A percentile compares a stretch with the other conserved stretches of the same genome.
These are phyloP conservation scores for Aquilaria agallochum DNA, from an alignment of 441 rosid species.

Conservation along the genomic window DNA sequence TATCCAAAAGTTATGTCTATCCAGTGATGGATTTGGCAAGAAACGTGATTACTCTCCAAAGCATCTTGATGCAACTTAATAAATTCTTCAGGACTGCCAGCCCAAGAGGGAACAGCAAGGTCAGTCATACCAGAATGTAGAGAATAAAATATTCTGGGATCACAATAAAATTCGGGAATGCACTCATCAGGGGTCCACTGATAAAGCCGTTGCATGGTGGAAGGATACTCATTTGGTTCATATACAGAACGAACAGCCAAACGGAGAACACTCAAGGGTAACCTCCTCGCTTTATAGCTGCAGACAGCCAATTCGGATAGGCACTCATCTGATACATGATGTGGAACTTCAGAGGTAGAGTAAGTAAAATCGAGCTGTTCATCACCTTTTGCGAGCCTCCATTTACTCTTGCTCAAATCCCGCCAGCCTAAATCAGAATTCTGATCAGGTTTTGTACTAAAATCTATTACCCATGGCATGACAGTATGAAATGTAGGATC, in stretches of 20 bases:
- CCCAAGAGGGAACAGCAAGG: conserved; percentile 92
- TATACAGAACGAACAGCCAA: conserved; percentile 92
- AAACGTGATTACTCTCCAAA: conserved; percentile 77
- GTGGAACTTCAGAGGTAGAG: conserved; percentile 88
- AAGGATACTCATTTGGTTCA: conserved; percentile 98
- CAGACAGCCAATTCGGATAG: conserved; percentile 98
- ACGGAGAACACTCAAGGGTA: conserved; percentile 85
- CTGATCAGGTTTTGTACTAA: conserved; percentile 73
- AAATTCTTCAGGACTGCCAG: conserved; percentile 78
- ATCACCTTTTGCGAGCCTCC: conserved; percentile 97
- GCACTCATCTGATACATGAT: conserved; percentile 98
- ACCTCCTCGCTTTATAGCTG: conserved; percentile 98
- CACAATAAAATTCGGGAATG: conserved; percentile 94
- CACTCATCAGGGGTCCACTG: conserved; percentile 99
- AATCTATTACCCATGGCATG: conserved; percentile 98
- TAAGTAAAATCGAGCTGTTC: conserved; percentile 96
- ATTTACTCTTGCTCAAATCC: conserved; percentile 93
- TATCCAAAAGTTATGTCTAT: conserved; percentile 92
- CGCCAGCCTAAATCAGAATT: conserved; percentile 83
- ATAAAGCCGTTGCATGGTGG: conserved; percentile 91
- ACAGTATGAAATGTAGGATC: conserved; percentile 91
- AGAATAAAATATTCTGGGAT: conserved; percentile 74
- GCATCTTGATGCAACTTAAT: conserved; percentile 85
- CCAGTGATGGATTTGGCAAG: conserved; percentile 80
- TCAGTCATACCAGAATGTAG: conserved; percentile 84